Conservation (phyloP, 257 asterid species). For the Osmanthus fragrans region DNA sequence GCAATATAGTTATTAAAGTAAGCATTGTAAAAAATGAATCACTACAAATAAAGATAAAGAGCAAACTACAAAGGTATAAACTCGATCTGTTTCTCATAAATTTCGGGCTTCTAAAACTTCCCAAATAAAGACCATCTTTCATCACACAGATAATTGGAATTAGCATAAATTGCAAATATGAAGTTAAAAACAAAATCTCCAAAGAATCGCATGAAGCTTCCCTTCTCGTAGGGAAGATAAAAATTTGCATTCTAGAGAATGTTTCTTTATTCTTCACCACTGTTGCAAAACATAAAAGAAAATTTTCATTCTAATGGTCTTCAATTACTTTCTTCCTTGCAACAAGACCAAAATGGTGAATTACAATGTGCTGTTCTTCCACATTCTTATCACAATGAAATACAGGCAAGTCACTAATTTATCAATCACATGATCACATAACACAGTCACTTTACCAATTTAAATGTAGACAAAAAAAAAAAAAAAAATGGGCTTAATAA, state of each 20-base stretch:
- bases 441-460: not conserved
- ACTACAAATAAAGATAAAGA: not conserved
- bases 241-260: not conserved
- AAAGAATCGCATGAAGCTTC: not conserved
- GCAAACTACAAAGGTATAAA: not conserved
- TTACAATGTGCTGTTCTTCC: not conserved
- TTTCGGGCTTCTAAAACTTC: slow-evolving; percentile 2
- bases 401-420: not conserved
- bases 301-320: not conserved
- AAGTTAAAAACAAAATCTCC: not conserved
- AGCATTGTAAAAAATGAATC: not conserved
- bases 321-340: not conserved
- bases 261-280: slow-evolving; percentile 2
- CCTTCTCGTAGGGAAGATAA: not conserved
- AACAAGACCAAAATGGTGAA: not conserved
- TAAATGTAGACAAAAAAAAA: not conserved
- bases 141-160: slow-evolving; percentile 13
- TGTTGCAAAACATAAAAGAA: not conserved
- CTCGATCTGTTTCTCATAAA: slow-evolving; percentile 4
- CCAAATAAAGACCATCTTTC: not conserved
- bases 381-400: not conserved
- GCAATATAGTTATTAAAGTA: slow-evolving; percentile 8
- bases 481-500: not conserved
- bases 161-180: not conserved
- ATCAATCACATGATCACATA: not conserved